Percentiles rank a stretch among this genome's conserved stretches.
phyloP scores from a whole-genome alignment of 306 rosid species.

The Acmispon strigosus region DNA sequence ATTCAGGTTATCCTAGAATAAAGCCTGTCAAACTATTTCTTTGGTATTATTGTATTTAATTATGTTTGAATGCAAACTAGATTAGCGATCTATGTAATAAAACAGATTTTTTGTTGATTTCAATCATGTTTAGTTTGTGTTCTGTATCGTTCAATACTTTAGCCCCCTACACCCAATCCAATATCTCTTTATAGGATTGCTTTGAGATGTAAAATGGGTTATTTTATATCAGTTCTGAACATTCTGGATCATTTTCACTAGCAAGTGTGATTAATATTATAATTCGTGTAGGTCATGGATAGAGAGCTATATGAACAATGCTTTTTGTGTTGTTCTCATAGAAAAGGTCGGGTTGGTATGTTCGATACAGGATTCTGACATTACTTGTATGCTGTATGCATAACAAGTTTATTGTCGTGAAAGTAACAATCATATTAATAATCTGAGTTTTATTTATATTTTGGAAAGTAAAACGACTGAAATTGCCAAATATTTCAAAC shows the following conservation, averaged over 20 bases:
- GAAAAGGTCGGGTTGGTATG: too few relatives aligned
- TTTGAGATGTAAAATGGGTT: too few relatives aligned
- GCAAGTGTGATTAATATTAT: neutral
- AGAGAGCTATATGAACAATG: neutral
- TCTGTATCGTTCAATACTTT: neutral
- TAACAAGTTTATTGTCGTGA: too few relatives aligned
- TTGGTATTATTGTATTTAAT: constrained; percentile 5
- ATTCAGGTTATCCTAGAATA: constrained; percentile 29
- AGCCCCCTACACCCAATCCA: neutral
- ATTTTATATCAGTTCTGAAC: neutral
- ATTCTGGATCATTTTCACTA: neutral
- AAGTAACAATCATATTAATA: too few relatives aligned
- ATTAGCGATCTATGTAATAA: constrained; percentile 13
- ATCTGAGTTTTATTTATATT: too few relatives aligned
- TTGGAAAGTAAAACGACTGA: too few relatives aligned
- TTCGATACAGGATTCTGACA: too few relatives aligned
- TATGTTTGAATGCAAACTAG: constrained; percentile 17
- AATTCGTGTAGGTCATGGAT: neutral
- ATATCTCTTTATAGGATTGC: too few relatives aligned
- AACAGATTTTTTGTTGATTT: neutral
- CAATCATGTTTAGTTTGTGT: neutral
- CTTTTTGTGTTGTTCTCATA: neutral
- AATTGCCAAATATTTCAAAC: too few relatives aligned
- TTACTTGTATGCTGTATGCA: too few relatives aligned
- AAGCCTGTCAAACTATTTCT: constrained; percentile 27